Evolutionary conservation across 2,329 filamentous ascomycete genomes (phyloP), one percentile per base, ranked within the genome.

Genomic region (Phialophora tarda): DNA sequence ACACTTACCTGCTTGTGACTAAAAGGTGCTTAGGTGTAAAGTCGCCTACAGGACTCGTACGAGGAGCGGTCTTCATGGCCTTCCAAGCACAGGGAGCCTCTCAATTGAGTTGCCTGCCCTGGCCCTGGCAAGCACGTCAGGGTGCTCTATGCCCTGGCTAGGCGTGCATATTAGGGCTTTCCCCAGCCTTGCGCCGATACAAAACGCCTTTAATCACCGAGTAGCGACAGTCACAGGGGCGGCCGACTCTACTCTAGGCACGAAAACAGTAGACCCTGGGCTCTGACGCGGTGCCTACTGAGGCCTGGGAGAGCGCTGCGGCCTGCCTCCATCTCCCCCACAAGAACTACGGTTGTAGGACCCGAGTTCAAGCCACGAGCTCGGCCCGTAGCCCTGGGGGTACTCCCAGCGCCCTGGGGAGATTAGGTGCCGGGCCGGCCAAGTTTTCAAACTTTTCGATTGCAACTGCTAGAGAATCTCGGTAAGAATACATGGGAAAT

Each of bases 401-500:
- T 30, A 17, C 26, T 28, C 53, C 28, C 24, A 21, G 8, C 4
- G 53, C 28, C 28, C 11, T 2, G 28, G n/a, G 32, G 51, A 62
- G 24, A 17, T 48, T 32, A 53, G 21, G 59, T 38, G 59, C 59
- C 51, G 24, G 28, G 34, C 32, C 24, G 59, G 59, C 59, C 50
- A 48, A 21, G 34, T n/a, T 62, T 62, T 53, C 24, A 62, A 8
- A 62, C 50, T 55, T 56, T 56, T 62, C 59, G 10, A 55, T 62
- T 55, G 59, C 14, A 48, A 48, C 34, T 30, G 32, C 28, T n/a
- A 56, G 14, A 44, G 55, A 30, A 23, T 21, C 51, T 23, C 30
- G 26, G 38, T 62, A 62, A 48, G 50, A 62, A 62, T 62, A 62
- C 59, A 55, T 32, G 51, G 59, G 50, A 44, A 34, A 24, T 23